Conservation (phyloP, 108 stramenopile species). For the Nannochloropsis salina region DNA sequence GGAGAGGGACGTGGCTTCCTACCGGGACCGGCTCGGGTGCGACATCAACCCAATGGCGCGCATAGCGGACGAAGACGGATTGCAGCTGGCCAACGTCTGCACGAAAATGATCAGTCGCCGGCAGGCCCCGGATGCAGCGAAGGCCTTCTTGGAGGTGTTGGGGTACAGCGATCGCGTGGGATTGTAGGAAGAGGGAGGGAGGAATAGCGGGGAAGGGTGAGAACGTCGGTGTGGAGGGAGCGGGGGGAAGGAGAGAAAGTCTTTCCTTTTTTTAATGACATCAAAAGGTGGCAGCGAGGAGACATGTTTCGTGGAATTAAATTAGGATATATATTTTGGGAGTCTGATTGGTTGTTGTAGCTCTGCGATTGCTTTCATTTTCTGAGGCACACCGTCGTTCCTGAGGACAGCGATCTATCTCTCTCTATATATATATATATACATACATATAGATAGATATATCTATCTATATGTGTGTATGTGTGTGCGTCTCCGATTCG, state of each 20-base stretch:
- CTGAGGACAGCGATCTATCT: no score
- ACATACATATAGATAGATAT: no score
- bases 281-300: no score
- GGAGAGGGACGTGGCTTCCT: not conserved
- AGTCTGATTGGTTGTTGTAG: no score
- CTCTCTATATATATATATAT: no score
- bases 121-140: not conserved
- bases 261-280: not conserved
- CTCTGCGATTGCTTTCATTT: no score
- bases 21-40: not conserved
- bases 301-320: no score
- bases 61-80: not conserved
- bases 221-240: not conserved
- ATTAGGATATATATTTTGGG: no score
- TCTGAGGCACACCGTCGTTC: no score
- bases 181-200: not conserved
- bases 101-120: not conserved
- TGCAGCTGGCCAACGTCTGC: conserved; percentile 15
- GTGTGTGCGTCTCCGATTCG: no score
- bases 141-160: not conserved
- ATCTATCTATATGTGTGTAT: no score
- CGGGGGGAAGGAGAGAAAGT: not conserved
- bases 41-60: not conserved
- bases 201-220: not conserved
- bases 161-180: conserved; percentile 14